Conservation (phyloP, 345 rosid species). For the Brassica juncea region DNA sequence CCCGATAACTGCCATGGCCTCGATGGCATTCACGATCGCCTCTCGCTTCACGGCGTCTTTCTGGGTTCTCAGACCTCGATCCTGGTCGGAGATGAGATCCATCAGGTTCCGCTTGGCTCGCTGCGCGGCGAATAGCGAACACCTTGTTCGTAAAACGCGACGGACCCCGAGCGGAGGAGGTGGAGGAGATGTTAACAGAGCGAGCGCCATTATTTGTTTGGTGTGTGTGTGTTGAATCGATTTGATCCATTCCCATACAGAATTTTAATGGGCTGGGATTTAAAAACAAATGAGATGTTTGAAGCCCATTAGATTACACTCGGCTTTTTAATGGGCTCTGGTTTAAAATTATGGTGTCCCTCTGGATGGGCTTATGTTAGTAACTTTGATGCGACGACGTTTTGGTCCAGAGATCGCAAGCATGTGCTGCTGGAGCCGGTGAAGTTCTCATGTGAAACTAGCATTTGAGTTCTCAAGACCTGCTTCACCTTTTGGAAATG, state of each 20-base stretch:
- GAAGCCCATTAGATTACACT: not conserved
- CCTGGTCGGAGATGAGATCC: slow-evolving; percentile 71
- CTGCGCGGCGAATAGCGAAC: slow-evolving; percentile 47
- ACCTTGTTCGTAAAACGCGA: slow-evolving; percentile 27
- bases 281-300: too few species aligned
- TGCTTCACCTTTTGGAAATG: not conserved
- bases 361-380: not conserved
- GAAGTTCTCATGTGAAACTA: not conserved
- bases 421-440: too few species aligned
- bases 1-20: slow-evolving; percentile 61
- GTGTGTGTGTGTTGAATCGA: not conserved
- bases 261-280: not conserved
- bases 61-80: slow-evolving; percentile 83
- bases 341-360: not conserved
- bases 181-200: slow-evolving; percentile 20
- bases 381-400: not conserved
- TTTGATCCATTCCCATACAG: not conserved
- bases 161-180: slow-evolving; percentile 1
- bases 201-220: slow-evolving; percentile 21
- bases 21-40: slow-evolving; percentile 67
- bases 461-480: not conserved
- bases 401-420: too few species aligned
- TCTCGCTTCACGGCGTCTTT: slow-evolving; percentile 55
- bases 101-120: slow-evolving; percentile 64
- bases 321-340: not conserved